Conservation (phyloP, 2,329 filamentous ascomycete genomes). For the Talaromyces pinophilus region DNA sequence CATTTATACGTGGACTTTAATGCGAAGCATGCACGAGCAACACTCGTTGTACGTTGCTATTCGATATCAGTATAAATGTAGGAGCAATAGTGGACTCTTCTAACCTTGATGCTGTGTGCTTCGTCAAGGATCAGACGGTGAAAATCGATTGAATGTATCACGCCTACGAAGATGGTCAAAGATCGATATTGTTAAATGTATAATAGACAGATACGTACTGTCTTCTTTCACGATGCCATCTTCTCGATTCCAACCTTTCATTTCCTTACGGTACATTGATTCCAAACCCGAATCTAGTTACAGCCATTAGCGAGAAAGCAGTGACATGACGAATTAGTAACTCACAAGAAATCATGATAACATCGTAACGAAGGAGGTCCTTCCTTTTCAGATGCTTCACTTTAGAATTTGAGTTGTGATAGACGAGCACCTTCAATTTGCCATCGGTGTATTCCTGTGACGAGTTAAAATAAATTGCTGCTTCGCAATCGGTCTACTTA, state of each 20-base stretch:
- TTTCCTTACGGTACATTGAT: conserved; percentile 87
- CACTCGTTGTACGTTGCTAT: conserved; percentile 72
- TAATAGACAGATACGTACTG: conserved; percentile 40
- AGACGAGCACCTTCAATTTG: conserved; percentile 85
- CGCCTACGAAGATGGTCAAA: conserved; percentile 48
- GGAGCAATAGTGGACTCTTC: conserved; percentile 4
- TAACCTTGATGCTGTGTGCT: conserved; percentile 85
- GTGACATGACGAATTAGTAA: conserved; percentile 29
- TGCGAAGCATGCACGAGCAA: conserved; percentile 92
- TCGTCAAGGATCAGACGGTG: conserved; percentile 94
- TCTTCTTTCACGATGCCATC: conserved; percentile 78
- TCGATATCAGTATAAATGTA: conserved; percentile 15
- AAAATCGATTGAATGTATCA: conserved; percentile 82
- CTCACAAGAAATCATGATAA: conserved; percentile 97
- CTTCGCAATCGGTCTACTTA: conserved; percentile 37
- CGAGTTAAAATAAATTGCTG: conserved; percentile 8
- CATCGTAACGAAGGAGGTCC: conserved; percentile 79
- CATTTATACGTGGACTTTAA: conserved; percentile 86
- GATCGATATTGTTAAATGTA: neutral
- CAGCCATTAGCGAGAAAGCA: neutral
- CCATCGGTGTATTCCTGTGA: conserved; percentile 71
- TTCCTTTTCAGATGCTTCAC: conserved; percentile 73
- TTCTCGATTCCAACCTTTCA: conserved; percentile 82
- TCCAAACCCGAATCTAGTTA: conserved; percentile 65
- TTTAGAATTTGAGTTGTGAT: conserved; percentile 83